Conservation (phyloP, 768 basidiomycete genomes). For the Termitomyces sp. region DNA sequence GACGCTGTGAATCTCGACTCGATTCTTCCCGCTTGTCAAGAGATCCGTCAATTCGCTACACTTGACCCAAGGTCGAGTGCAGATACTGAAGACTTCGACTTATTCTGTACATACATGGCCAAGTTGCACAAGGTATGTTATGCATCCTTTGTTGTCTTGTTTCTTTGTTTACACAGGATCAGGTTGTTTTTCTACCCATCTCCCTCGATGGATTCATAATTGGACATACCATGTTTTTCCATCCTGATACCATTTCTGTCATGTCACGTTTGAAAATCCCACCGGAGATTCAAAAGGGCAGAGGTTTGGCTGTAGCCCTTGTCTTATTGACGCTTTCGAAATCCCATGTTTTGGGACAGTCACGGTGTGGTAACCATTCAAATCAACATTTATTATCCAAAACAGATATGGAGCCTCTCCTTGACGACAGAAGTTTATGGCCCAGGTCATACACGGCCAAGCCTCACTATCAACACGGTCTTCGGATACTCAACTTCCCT, state of each 20-base stretch:
- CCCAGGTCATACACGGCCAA: slow-evolving; percentile 15
- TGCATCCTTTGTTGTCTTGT: background rate
- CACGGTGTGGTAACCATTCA: slow-evolving; percentile 12
- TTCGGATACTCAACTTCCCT: slow-evolving; percentile 44
- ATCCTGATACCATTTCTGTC: slow-evolving; percentile 28
- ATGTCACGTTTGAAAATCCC: slow-evolving; percentile 35
- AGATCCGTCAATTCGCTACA: slow-evolving; percentile 47
- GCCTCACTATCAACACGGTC: slow-evolving; percentile 29
- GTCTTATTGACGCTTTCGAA: slow-evolving; percentile 35
- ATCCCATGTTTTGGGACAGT: slow-evolving; percentile 17
- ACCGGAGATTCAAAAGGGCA: slow-evolving; percentile 20
- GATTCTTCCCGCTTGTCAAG: slow-evolving; percentile 44
- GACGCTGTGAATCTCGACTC: slow-evolving; percentile 37
- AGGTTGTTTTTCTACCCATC: slow-evolving; percentile 48
- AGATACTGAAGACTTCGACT: slow-evolving; percentile 33
- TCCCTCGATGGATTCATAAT: slow-evolving; percentile 37
- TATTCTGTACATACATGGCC: slow-evolving; percentile 40
- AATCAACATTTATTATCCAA: slow-evolving; percentile 3
- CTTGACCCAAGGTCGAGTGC: slow-evolving; percentile 32
- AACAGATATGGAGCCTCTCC: slow-evolving; percentile 12
- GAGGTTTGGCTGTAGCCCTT: slow-evolving; percentile 34
- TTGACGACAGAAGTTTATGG: slow-evolving; percentile 14
- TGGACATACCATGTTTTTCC: slow-evolving; percentile 52
- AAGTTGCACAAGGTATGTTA: slow-evolving; percentile 37
- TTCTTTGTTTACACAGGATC: background rate